Percentiles rank a stretch among this genome's conserved stretches.
These are phyloP conservation scores for Postia placenta DNA, from an alignment of 768 basidiomycete genomes.

Conservation along the genomic window DNA sequence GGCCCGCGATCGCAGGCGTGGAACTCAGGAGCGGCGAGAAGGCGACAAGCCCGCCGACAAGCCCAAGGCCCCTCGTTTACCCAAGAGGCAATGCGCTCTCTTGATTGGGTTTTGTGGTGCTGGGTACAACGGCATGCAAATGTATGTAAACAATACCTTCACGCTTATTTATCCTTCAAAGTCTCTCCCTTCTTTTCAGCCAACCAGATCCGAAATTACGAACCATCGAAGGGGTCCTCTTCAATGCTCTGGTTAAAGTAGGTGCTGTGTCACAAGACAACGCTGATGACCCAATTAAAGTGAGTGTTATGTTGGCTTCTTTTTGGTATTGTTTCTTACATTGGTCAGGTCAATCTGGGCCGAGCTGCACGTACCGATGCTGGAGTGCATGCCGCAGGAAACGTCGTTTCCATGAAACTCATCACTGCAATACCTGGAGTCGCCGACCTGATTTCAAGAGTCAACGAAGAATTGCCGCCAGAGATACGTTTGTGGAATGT, in stretches of 20 bases:
- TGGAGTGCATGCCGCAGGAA: constrained; percentile 95
- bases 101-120: constrained; percentile 90
- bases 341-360: constrained; percentile 63
- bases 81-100: constrained; percentile 81
- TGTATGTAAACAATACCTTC: constrained; percentile 60
- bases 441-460: constrained; percentile 56
- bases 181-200: constrained; percentile 36
- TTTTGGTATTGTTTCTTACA: neutral
- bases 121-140: constrained; percentile 93
- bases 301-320: constrained; percentile 21
- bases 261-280: constrained; percentile 96
- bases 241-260: constrained; percentile 79
- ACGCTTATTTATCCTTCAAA: too few species aligned
- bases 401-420: constrained; percentile 88
- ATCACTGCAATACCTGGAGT: constrained; percentile 72
- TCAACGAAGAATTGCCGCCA: constrained; percentile 87
- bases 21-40: constrained; percentile 14
- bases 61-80: constrained; percentile 51
- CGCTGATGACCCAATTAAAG: constrained; percentile 85
- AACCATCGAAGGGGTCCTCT: constrained; percentile 90
- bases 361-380: constrained; percentile 95
- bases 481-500: constrained; percentile 93
- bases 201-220: constrained; percentile 51
- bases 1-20: constrained; percentile 15
- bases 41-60: constrained; percentile 9